Percentiles rank a stretch among this genome's conserved stretches.
phyloP scores from a whole-genome alignment of 345 rosid genomes.

The Salix udensis region DNA sequence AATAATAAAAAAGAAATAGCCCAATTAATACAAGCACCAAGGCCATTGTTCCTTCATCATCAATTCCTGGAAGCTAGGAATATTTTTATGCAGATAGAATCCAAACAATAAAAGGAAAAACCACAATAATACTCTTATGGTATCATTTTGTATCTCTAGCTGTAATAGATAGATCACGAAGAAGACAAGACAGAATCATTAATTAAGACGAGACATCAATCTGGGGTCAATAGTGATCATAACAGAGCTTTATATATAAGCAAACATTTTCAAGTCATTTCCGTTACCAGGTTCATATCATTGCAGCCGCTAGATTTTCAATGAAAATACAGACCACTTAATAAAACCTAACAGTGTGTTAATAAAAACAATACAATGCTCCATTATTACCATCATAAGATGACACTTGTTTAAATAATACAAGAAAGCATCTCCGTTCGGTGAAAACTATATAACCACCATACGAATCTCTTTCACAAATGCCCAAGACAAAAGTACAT shows the following conservation, averaged over 20 bases:
- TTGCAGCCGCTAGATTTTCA: background rate
- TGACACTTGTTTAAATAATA: slow-evolving; percentile 11
- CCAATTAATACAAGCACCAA: background rate
- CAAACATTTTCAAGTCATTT: background rate
- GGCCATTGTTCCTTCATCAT: background rate
- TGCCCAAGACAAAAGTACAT: slow-evolving; percentile 9
- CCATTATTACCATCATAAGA: slow-evolving; percentile 16
- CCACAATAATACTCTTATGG: background rate
- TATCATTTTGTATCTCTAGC: background rate
- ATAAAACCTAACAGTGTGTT: background rate
- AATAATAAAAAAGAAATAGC: background rate
- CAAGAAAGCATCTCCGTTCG: slow-evolving; percentile 13
- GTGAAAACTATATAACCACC: slow-evolving; percentile 25
- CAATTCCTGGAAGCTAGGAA: background rate
- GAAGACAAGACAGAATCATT: background rate
- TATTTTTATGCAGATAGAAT: background rate
- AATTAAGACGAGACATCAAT: background rate
- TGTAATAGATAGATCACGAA: background rate
- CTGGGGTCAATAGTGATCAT: background rate
- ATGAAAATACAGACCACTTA: background rate
- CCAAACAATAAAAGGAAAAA: background rate
- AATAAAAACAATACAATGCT: background rate
- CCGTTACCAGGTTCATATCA: background rate
- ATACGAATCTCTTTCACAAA: slow-evolving; percentile 19
- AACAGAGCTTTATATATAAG: background rate